Base-by-base conservation (phyloP, 495 filamentous ascomycete species). In the Neurospora terricola region DNA sequence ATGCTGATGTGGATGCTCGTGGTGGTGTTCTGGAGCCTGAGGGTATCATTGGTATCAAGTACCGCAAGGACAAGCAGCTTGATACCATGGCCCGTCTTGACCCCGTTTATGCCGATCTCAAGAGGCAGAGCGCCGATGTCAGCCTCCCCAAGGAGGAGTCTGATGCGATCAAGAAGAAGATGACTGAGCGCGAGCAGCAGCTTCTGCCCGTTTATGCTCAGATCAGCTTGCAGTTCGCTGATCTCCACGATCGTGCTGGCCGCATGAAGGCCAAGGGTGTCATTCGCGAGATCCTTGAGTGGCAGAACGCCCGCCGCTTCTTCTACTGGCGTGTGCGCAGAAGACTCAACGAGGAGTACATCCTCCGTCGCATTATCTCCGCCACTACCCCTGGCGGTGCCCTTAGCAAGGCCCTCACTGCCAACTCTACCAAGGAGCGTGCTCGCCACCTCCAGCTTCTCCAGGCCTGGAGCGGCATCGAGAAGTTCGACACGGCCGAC, bases 291-390 rank as follows among this genome's bases (percentile, higher is more conserved):
- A 84, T 91, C 2, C 87, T 99, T 21, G 86, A 89, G 79, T 99
- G 94, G 96, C 87, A 89, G 80, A 90, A 97, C 74, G 91, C 95
- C 68, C 91, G 96, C 75, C 93, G 96, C 79, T 99, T 97, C 92
- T 98, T 99, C 90, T 99, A 98, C 90, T 99, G 96, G 96, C 94
- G 96, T 86, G 91, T 97, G 71, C 95, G 96, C 81, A 93, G 96
- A 81, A 89, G 96, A 84, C 87, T 99, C 77, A 97, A 96, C 83
- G 96, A 99, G 84, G 94, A 99, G 83, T 91, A 93, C 79, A 92
- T 98, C 80, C 87, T 98, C 81, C 95, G 93, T 84, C 91, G 92
- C 81, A 92, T 98, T 89, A 83, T 89, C 30, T 77, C 86, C 34
- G 88, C 91, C 9, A 78, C 83, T 21, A 77, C 79, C 39, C 48